phyloP scores from a whole-genome alignment of 345 rosid species.

The Chamaenerion angustifolium region DNA sequence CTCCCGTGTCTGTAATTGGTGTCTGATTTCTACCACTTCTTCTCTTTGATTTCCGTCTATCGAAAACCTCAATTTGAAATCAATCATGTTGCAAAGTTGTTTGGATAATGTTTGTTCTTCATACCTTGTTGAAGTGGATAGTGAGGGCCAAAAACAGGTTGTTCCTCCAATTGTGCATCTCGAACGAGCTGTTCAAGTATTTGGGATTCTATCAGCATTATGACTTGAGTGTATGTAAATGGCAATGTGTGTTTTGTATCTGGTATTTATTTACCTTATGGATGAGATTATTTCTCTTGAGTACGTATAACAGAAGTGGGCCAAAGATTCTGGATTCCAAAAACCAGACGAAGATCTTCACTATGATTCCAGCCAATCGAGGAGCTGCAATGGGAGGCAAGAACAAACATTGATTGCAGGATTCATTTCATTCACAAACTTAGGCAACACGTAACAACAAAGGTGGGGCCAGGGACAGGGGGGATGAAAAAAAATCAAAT shows the following conservation, averaged over 20 bases:
- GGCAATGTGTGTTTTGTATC: no score
- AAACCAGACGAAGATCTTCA: constrained; percentile 46
- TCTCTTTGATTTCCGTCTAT: no score
- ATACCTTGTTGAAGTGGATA: constrained; percentile 14
- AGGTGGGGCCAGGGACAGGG: no score
- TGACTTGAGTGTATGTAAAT: no score
- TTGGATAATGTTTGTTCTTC: no score
- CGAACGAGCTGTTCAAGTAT: constrained; percentile 33
- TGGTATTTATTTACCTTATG: constrained; percentile 26
- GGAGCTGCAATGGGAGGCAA: constrained; percentile 54
- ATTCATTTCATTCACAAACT: no score
- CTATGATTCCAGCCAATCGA: constrained; percentile 56
- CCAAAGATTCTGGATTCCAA: constrained; percentile 40
- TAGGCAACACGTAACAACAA: no score
- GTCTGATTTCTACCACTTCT: no score
- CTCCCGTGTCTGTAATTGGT: constrained; percentile 2
- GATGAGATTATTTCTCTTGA: constrained; percentile 46
- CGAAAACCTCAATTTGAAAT: no score
- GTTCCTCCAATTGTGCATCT: constrained; percentile 34
- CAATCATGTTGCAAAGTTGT: no score
- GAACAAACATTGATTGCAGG: not conserved
- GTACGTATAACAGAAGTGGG: constrained; percentile 20
- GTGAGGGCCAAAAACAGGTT: constrained; percentile 37
- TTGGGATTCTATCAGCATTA: no score
- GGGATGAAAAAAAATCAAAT: no score